Evolutionary conservation across 2,329 filamentous ascomycete genomes (phyloP).

Genomic region (Fusarium mexicanum): DNA sequence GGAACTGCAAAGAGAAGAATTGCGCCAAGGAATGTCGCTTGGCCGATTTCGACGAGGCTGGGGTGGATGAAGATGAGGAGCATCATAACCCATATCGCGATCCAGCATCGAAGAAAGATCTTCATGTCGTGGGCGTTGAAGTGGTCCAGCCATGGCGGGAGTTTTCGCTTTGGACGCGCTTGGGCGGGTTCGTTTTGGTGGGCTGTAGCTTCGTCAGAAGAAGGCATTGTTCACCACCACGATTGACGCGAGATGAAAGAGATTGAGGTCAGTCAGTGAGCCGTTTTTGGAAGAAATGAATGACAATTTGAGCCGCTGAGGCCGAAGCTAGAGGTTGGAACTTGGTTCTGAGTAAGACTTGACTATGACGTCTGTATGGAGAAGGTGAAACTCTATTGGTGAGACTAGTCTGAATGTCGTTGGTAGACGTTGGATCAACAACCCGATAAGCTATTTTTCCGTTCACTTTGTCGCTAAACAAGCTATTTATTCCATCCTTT

Average conservation of each 20-base stretch:
- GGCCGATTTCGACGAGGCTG: slow-evolving; percentile 51
- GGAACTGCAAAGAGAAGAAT: slow-evolving; percentile 57
- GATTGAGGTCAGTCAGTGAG: too few relatives aligned
- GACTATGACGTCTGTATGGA: slow-evolving; percentile 10
- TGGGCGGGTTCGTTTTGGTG: not conserved
- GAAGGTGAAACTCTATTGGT: not conserved
- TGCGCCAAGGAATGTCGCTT: slow-evolving; percentile 56
- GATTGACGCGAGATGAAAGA: not conserved
- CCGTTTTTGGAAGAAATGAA: not conserved
- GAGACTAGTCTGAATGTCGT: not conserved
- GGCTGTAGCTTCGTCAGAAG: not conserved
- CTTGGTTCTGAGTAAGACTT: not conserved
- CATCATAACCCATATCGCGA: slow-evolving; percentile 56
- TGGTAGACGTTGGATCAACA: not conserved
- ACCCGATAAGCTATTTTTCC: accelerated
- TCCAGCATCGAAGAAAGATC: slow-evolving; percentile 56
- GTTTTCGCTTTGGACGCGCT: not conserved
- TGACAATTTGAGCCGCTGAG: not conserved
- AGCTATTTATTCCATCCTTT: accelerated
- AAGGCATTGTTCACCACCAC: not conserved
- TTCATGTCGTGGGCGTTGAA: slow-evolving; percentile 60
- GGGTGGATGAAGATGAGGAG: slow-evolving; percentile 60
- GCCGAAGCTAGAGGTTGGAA: not conserved
- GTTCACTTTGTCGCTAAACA: not conserved
- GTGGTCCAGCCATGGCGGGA: slow-evolving; percentile 54